Evolutionary conservation across 2,329 filamentous ascomycete species (phyloP).

Genomic region (Aspergillus hortae): DNA sequence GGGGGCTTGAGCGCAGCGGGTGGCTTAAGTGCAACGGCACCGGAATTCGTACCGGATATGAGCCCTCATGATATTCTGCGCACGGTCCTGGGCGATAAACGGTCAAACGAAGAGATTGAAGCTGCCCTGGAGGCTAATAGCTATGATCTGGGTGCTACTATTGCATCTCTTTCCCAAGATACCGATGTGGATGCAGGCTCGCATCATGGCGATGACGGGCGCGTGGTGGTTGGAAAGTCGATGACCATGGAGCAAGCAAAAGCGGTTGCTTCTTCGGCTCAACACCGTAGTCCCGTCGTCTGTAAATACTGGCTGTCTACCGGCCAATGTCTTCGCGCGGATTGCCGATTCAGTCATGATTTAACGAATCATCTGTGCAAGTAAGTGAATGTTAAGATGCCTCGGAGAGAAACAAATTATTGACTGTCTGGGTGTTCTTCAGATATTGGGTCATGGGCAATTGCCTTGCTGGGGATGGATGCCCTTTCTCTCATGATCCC

Average conservation of each 20-base stretch:
- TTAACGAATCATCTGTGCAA: slow-evolving; percentile 96
- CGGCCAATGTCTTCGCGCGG: slow-evolving; percentile 90
- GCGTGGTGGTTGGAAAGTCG: slow-evolving; percentile 82
- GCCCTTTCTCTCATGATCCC: slow-evolving; percentile 96
- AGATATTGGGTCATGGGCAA: slow-evolving; percentile 97
- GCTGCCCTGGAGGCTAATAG: slow-evolving; percentile 82
- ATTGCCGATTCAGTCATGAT: slow-evolving; percentile 96
- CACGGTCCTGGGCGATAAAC: slow-evolving; percentile 84
- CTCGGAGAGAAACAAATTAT: neutral
- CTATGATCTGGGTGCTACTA: slow-evolving; percentile 89
- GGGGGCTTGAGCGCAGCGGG: slow-evolving; percentile 65
- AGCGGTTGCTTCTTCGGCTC: slow-evolving; percentile 71
- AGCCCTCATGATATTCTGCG: slow-evolving; percentile 96
- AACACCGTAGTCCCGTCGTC: slow-evolving; percentile 79
- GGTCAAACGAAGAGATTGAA: slow-evolving; percentile 92
- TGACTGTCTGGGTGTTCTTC: slow-evolving; percentile 1
- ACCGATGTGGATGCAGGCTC: slow-evolving; percentile 52
- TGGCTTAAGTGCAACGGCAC: slow-evolving; percentile 73
- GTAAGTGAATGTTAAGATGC: slow-evolving; percentile 54
- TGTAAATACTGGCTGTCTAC: slow-evolving; percentile 97
- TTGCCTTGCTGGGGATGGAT: slow-evolving; percentile 88
- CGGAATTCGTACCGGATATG: slow-evolving; percentile 87
- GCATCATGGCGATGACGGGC: slow-evolving; percentile 56
- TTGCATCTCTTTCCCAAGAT: slow-evolving; percentile 80
- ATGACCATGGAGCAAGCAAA: slow-evolving; percentile 70